These are phyloP conservation scores for Suhomyces vadensis DNA, from an alignment of 805 yeast genomes.

Conservation along the genomic window DNA sequence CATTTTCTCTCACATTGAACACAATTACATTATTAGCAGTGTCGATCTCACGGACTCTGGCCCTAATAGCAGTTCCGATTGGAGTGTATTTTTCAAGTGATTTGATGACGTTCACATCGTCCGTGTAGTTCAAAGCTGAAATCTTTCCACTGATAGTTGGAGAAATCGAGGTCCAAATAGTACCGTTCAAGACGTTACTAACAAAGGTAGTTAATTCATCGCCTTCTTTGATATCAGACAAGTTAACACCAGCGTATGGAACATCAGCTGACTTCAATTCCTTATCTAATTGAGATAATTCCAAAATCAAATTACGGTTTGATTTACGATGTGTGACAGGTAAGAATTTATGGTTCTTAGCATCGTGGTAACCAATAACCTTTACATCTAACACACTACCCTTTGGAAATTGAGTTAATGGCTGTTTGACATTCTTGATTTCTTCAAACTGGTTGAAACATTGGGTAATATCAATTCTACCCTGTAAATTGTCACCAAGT, in stretches of 20 bases:
- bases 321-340: constrained; percentile 60
- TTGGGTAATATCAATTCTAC: constrained; percentile 76
- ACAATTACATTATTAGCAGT: constrained; percentile 50
- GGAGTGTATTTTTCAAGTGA: constrained; percentile 62
- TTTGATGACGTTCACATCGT: constrained; percentile 46
- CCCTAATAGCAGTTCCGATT: constrained; percentile 67
- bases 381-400: constrained; percentile 62
- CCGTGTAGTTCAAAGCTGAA: constrained; percentile 61
- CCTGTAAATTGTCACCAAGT: constrained; percentile 75
- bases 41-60: constrained; percentile 56
- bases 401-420: constrained; percentile 57
- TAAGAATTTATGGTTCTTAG: constrained; percentile 63
- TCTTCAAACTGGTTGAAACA: constrained; percentile 54
- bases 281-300: constrained; percentile 57
- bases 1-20: constrained; percentile 51
- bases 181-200: constrained; percentile 61
- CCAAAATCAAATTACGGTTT: constrained; percentile 58
- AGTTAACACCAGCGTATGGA: constrained; percentile 29
- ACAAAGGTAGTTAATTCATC: constrained; percentile 59
- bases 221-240: constrained; percentile 51
- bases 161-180: constrained; percentile 66
- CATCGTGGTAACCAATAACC: constrained; percentile 76
- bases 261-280: constrained; percentile 31
- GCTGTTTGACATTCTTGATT: constrained; percentile 57
- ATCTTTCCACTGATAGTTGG: constrained; percentile 70